Evolutionary conservation across 192 early-diverging fungal genomes (phyloP).

Genomic region (Backusella liffmaniae): DNA sequence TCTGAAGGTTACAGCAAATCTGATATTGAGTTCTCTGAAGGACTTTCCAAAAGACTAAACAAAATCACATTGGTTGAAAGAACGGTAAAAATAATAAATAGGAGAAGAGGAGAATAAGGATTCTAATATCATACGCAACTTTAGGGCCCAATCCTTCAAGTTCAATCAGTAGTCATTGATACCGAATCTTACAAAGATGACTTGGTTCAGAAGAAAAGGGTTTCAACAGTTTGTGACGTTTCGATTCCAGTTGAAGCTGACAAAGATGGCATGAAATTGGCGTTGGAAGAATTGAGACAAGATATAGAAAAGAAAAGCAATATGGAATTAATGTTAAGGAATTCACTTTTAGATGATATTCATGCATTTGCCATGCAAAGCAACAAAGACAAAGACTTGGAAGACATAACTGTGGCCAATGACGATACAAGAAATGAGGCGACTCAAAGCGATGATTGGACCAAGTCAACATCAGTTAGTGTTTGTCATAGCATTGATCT

Average conservation of each 20-base stretch:
- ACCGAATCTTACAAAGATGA: background rate
- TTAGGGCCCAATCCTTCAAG: background rate
- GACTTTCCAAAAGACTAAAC: background rate
- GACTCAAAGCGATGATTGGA: background rate
- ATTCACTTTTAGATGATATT: background rate
- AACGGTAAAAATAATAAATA: background rate
- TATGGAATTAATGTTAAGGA: background rate
- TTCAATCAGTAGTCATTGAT: background rate
- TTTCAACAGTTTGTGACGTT: background rate
- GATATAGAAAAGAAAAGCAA: background rate
- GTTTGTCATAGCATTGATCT: background rate
- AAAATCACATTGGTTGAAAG: background rate
- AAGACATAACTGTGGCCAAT: background rate
- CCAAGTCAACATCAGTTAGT: background rate
- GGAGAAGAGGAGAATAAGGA: background rate
- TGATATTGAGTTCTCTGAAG: background rate
- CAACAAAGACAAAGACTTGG: background rate
- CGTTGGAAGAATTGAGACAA: background rate
- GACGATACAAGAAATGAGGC: background rate
- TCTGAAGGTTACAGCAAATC: too few species aligned
- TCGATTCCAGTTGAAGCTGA: background rate
- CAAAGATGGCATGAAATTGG: background rate
- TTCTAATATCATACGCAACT: background rate
- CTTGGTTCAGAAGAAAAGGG: background rate
- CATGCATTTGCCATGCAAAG: background rate